phyloP scores from a whole-genome alignment of 2,329 filamentous ascomycete genomes.

The Nothophoma quercina region DNA sequence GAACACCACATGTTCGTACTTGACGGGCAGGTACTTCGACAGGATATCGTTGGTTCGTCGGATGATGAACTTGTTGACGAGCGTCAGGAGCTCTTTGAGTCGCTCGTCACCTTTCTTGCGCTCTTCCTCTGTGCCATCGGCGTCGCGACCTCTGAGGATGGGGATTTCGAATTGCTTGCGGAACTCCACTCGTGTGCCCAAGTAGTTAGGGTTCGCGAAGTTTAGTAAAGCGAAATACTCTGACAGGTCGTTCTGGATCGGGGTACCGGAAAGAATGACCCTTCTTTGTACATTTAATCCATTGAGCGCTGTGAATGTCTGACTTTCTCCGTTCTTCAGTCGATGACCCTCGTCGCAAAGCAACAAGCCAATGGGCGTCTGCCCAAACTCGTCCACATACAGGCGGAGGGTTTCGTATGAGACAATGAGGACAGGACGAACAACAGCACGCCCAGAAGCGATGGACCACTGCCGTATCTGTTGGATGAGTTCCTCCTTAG shows the following conservation, averaged over 20 bases:
- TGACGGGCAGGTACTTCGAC: constrained; percentile 96
- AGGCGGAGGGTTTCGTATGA: constrained; percentile 95
- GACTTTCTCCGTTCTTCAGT: constrained; percentile 94
- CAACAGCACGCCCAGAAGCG: constrained; percentile 85
- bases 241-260: constrained; percentile 97
- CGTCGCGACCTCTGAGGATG: constrained; percentile 89
- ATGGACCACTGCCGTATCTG: constrained; percentile 97
- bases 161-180: constrained; percentile 93
- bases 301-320: constrained; percentile 92
- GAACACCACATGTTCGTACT: constrained; percentile 99
- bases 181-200: constrained; percentile 89
- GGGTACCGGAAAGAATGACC: constrained; percentile 94
- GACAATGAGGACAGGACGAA: constrained; percentile 92
- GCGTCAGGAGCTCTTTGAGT: constrained; percentile 76
- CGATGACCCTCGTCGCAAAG: constrained; percentile 97
- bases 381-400: constrained; percentile 87
- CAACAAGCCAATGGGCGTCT: constrained; percentile 89
- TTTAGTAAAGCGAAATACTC: constrained; percentile 97
- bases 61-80: constrained; percentile 99
- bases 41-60: constrained; percentile 96
- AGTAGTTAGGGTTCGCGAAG: constrained; percentile 92
- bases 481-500: constrained; percentile 88
- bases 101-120: constrained; percentile 84
- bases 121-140: constrained; percentile 83
- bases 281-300: constrained; percentile 87